Evolutionary conservation across 768 basidiomycete genomes (phyloP), one percentile per base, ranked within the genome.

Genomic region (Neoboletus subvelutipes): DNA sequence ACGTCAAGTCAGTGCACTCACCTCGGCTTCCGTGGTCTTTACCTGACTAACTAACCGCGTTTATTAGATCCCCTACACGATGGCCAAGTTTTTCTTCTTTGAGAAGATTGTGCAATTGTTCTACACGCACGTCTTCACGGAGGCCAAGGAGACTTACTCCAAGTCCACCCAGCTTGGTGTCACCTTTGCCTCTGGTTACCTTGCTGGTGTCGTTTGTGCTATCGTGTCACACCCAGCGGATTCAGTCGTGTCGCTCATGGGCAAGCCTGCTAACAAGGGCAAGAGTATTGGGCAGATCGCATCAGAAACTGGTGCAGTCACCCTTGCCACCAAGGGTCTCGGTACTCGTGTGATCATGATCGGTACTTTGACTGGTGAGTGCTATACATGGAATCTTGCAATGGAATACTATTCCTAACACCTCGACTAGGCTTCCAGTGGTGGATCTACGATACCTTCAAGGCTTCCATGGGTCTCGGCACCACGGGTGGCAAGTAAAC

Each of bases 31-130:
- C 52, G n/a, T 36, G 3, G 42, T 36, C 5, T 33, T 26, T 3
- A 11, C 17, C 8, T 41, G 54, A 20, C 43, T 48, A 4, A 52
- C 31, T 11, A n/a, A n/a, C 28, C 28, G 43, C 45, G 20, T 45
- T 8, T 22, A 37, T 26, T 60, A 96, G 89, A 93, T 95, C 71
- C 94, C 94, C 55, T 96, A 95, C 83, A 96, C 94, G 68, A 94
- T 96, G 94, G 94, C 94, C 80, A 96, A 96, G 77, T 96, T 96
- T 85, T 92, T 85, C 84, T 94, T 92, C 83, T 95, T 87, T 73
- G 92, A 94, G 76, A 87, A 88, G 80, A 89, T 90, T 62, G 91
- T 90, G 71, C 80, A 85, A 69, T 73, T 89, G 65, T 94, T 94
- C 80, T 92, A 92, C 76, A 92, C 88, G 63, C 84, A 90, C 69